Percentiles rank a stretch among this genome's conserved stretches.
Conservation (phyloP, 2,329 filamentous ascomycete genomes). For the Stylonectria norvegica region DNA sequence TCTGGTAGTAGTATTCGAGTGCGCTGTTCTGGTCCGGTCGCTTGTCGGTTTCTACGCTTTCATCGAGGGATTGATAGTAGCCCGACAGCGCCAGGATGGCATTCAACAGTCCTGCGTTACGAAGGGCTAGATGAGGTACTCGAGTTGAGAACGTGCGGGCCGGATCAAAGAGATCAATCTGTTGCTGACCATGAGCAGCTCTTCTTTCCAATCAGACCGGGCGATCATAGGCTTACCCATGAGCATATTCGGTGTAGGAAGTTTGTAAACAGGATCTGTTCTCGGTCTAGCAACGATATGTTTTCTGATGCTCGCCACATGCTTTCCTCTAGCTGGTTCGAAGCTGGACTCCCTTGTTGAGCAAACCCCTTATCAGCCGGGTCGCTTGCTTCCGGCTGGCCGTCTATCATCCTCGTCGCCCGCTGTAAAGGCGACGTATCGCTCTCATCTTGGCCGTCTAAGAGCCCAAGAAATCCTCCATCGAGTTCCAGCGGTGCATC, state of each 20-base stretch:
- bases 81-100: constrained; percentile 53
- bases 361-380: not conserved
- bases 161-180: constrained; percentile 26
- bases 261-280: constrained; percentile 22
- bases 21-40: constrained; percentile 21
- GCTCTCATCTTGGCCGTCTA: constrained; percentile 2
- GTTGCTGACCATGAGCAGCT: not conserved
- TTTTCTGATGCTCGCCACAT: constrained; percentile 22
- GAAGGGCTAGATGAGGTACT: constrained; percentile 20
- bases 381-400: constrained; percentile 1
- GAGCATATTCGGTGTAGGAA: constrained; percentile 24
- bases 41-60: not conserved
- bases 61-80: constrained; percentile 24
- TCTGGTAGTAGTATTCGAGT: constrained; percentile 58
- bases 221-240: constrained; percentile 15
- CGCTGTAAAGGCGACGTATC: constrained; percentile 14
- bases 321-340: constrained; percentile 10
- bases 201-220: not conserved
- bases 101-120: constrained; percentile 54
- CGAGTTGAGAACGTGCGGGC: constrained; percentile 17
- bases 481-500: constrained; percentile 1
- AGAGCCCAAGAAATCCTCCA: constrained; percentile 9
- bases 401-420: constrained; percentile 20
- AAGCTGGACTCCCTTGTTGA: not conserved
- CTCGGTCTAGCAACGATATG: constrained; percentile 18